Evolutionary conservation across 352 stramenopile species (phyloP).

Genomic region (Globisporangium viniferum): DNA sequence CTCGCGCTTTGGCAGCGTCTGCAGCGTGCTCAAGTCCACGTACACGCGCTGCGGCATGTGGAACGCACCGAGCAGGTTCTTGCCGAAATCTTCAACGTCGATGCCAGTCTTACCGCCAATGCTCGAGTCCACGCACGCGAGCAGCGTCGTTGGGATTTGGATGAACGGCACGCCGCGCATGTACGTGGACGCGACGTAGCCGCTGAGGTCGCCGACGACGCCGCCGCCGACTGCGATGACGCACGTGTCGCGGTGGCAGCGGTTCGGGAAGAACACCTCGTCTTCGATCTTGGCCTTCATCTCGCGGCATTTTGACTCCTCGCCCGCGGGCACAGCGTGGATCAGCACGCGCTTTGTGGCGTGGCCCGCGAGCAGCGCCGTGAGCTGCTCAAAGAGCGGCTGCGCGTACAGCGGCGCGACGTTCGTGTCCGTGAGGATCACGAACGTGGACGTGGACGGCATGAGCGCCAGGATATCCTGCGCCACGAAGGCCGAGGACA

Average conservation of each 20-base stretch:
- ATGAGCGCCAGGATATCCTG: slow-evolving; percentile 58
- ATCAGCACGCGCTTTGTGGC: slow-evolving; percentile 55
- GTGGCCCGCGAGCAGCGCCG: slow-evolving; percentile 27
- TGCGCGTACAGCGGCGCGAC: slow-evolving; percentile 70
- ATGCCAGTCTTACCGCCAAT: slow-evolving; percentile 98
- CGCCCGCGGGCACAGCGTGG: slow-evolving; percentile 58
- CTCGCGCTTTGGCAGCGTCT: slow-evolving; percentile 95
- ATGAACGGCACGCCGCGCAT: slow-evolving; percentile 90
- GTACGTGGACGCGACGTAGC: slow-evolving; percentile 97
- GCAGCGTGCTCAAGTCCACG: slow-evolving; percentile 92
- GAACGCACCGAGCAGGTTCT: slow-evolving; percentile 99
- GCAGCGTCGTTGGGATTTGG: slow-evolving; percentile 95
- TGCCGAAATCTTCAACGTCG: slow-evolving; percentile 91
- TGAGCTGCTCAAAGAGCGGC: slow-evolving; percentile 51
- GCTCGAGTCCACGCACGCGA: slow-evolving; percentile 98
- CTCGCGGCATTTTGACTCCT: slow-evolving; percentile 73
- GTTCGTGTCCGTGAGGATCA: slow-evolving; percentile 81
- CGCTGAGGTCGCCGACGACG: slow-evolving; percentile 97
- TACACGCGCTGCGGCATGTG: slow-evolving; percentile 98
- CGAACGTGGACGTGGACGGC: slow-evolving; percentile 63
- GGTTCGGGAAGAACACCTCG: slow-evolving; percentile 75
- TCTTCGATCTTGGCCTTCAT: slow-evolving; percentile 83
- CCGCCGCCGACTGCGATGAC: slow-evolving; percentile 92
- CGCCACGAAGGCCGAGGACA: slow-evolving; percentile 61
- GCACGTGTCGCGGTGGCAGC: slow-evolving; percentile 81